A percentile compares a stretch with the other conserved stretches of the same genome.
Conservation (phyloP, 2,329 filamentous ascomycete species). For the Dothidotthia symphoricarpi region DNA sequence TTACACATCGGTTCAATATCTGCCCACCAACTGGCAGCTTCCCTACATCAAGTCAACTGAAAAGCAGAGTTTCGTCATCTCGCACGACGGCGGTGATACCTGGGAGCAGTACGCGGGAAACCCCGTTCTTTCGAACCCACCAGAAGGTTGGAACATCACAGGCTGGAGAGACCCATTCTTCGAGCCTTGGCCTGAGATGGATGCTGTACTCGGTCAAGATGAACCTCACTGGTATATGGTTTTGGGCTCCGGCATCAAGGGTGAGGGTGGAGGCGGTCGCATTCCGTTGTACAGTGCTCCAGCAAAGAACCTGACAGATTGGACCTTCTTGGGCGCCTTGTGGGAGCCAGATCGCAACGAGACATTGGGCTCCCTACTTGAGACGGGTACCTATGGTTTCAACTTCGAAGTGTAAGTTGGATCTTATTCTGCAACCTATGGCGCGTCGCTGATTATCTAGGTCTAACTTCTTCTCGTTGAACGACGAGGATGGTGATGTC, state of each 20-base stretch:
- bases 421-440: too few species aligned
- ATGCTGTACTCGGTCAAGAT: conserved; percentile 41
- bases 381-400: conserved; percentile 49
- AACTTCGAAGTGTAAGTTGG: conserved; percentile 47
- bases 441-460: conserved; percentile 12
- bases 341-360: conserved; percentile 48
- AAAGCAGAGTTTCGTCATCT: conserved; percentile 48
- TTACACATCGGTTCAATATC: conserved; percentile 49
- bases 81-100: conserved; percentile 48
- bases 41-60: conserved; percentile 48
- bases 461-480: conserved; percentile 48
- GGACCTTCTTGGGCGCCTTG: conserved; percentile 49
- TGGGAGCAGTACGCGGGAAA: conserved; percentile 50
- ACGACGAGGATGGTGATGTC: conserved; percentile 44
- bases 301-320: conserved; percentile 45
- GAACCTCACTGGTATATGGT: conserved; percentile 50
- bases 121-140: conserved; percentile 46
- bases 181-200: conserved; percentile 44
- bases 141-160: conserved; percentile 49
- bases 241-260: conserved; percentile 50
- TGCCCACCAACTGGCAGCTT: conserved; percentile 49
- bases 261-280: conserved; percentile 46
- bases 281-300: conserved; percentile 51
- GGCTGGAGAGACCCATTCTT: conserved; percentile 36
- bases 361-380: conserved; percentile 43